Base-by-base conservation (phyloP, 1,139 yeast species). In the Geotrichum siamense region DNA sequence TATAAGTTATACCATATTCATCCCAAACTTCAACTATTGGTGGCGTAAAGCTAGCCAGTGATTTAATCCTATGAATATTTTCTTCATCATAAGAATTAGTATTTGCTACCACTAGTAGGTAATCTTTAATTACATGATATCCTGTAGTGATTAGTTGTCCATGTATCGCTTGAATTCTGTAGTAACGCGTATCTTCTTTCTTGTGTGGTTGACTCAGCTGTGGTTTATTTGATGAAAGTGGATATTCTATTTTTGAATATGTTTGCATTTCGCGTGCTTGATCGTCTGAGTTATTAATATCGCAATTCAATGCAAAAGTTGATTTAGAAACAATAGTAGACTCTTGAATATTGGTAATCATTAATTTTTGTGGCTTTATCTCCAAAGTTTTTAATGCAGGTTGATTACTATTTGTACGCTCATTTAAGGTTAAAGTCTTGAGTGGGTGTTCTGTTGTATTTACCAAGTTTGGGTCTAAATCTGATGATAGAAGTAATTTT, bases 21-120 rank as follows among this genome's bases (percentile, higher is more conserved):
- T 36, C 39, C 39, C 39, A 36, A 10, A 26, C 28, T 20, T 36
- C 31, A 12, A 36, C 39, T 6, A 36, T 22, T 8, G 29, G 31
- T 15, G 32, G 39, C 8, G 16, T 25, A 22, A 16, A 36, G 17
- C 17, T 17, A 17, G 30, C 39, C n/a, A 30, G 34, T 16, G 21
- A 15, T 15, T 13, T 15, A 3, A 21, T 19, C n/a, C n/a, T n/a
- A n/a, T n/a, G n/a, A 6, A 12, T 15, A 28, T 28, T 8, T 16
- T 30, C 26, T 10, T 23, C 26, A 8, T 23, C 26, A 23, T 23
- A 23, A 6, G 6, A 10, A 6, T 23, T 10, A 10, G 26, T 23
- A 23, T 23, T 23, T 6, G 9, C 6, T 8, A 23, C 9, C 26
- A 23, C 26, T 10, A 10, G 9, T 23, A 10, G 6, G 6, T 23